A percentile compares a stretch with the other conserved stretches of the same genome.
phyloP scores from a whole-genome alignment of 208 protist genomes.

The Leishmania braziliensis region DNA sequence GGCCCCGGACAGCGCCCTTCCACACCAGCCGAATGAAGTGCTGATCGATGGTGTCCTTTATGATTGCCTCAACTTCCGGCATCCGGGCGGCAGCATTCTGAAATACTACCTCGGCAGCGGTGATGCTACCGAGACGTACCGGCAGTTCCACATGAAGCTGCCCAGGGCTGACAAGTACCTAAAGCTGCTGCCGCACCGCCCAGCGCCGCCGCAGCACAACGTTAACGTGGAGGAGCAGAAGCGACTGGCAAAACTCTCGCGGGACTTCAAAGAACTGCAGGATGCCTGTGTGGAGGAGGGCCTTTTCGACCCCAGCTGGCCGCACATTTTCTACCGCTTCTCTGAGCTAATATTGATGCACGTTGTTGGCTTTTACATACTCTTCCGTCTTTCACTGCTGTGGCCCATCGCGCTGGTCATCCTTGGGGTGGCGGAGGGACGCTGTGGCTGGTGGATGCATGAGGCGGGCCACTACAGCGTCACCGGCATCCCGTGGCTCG shows the following conservation, averaged over 20 bases:
- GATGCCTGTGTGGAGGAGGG: conserved; percentile 53
- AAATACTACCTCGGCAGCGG: conserved; percentile 58
- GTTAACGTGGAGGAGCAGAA: conserved; percentile 42
- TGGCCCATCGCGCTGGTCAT: conserved; percentile 49
- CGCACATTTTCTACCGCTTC: conserved; percentile 67
- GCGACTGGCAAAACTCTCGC: conserved; percentile 51
- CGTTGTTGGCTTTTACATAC: conserved; percentile 49
- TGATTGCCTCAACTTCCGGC: conserved; percentile 64
- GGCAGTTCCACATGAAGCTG: conserved; percentile 71
- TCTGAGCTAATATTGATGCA: conserved; percentile 61
- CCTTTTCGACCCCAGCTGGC: conserved; percentile 54
- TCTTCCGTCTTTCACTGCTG: conserved; percentile 43
- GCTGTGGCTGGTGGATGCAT: conserved; percentile 83
- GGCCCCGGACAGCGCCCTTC: conserved; percentile 4
- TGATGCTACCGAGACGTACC: conserved; percentile 68
- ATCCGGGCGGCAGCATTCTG: conserved; percentile 71
- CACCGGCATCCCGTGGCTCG: conserved; percentile 57
- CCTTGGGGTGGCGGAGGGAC: conserved; percentile 74
- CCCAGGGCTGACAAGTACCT: conserved; percentile 54
- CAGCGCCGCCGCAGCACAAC: conserved; percentile 24
- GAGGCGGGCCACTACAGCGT: conserved; percentile 76
- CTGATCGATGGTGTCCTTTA: conserved; percentile 68
- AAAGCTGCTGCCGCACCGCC: conserved; percentile 49
- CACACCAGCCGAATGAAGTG: conserved; percentile 58
- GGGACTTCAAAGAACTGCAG: conserved; percentile 56